Percentiles rank a stretch among this genome's conserved stretches.
Evolutionary conservation across 192 early-diverging fungal species (phyloP).

Genomic region (Coemansia sp.): DNA sequence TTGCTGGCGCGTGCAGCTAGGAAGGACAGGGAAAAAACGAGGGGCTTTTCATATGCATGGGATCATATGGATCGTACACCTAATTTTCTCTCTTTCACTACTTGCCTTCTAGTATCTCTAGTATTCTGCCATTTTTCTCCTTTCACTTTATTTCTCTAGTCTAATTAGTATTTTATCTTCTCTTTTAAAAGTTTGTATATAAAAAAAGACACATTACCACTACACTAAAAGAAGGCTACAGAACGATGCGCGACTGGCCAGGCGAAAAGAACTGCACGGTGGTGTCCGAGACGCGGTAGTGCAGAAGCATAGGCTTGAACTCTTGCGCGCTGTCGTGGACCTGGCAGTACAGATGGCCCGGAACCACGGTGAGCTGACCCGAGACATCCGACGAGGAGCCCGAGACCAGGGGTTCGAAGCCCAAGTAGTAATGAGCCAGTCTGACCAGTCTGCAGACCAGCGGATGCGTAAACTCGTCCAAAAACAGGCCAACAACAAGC

Average conservation of each 20-base stretch:
- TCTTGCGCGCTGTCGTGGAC: slow-evolving; percentile 2
- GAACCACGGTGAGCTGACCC: slow-evolving; percentile 40
- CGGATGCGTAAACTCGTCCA: slow-evolving; percentile 28
- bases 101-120: not conserved
- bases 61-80: too few species aligned
- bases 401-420: slow-evolving; percentile 26
- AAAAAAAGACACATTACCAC: not conserved
- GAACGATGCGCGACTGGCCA: slow-evolving; percentile 42
- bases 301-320: slow-evolving; percentile 35
- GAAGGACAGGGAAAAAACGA: not conserved
- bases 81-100: not conserved
- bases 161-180: not conserved
- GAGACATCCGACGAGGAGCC: slow-evolving; percentile 39
- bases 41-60: too few species aligned
- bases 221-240: too few species aligned
- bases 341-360: slow-evolving; percentile 36
- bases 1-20: not conserved
- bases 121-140: not conserved
- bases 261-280: slow-evolving; percentile 47
- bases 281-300: slow-evolving; percentile 37
- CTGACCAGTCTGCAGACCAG: slow-evolving; percentile 21
- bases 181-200: slow-evolving; percentile 1
- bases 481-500: slow-evolving; percentile 24
- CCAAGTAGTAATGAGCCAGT: slow-evolving; percentile 29
- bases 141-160: not conserved